Evolutionary conservation across 208 protist genomes (phyloP).

Genomic region (Herpetomonas muscarum): DNA sequence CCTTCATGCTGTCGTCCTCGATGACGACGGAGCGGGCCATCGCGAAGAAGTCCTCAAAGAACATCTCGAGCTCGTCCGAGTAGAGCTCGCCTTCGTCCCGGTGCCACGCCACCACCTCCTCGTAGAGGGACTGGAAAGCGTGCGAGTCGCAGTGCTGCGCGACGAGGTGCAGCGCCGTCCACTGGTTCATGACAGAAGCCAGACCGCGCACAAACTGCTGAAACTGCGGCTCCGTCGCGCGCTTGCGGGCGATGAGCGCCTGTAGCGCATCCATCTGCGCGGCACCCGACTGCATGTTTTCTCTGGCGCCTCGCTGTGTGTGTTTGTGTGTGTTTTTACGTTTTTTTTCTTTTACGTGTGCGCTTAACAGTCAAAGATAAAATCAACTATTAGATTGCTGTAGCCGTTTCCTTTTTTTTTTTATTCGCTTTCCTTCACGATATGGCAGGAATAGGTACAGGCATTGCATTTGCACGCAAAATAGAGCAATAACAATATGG

Average conservation of each 20-base stretch:
- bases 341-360: not conserved
- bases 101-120: slow-evolving; percentile 68
- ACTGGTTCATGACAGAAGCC: slow-evolving; percentile 76
- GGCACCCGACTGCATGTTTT: slow-evolving; percentile 15
- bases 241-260: slow-evolving; percentile 25
- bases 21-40: slow-evolving; percentile 56
- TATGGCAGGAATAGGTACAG: too few relatives aligned
- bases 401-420: slow-evolving; percentile 7
- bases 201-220: slow-evolving; percentile 53
- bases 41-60: slow-evolving; percentile 85
- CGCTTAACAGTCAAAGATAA: too few relatives aligned
- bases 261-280: slow-evolving; percentile 20
- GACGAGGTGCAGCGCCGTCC: slow-evolving; percentile 84
- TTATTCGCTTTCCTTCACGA: too few relatives aligned
- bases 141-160: slow-evolving; percentile 61
- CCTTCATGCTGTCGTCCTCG: slow-evolving; percentile 87
- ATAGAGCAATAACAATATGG: too few relatives aligned
- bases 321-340: not conserved
- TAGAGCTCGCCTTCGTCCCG: slow-evolving; percentile 72
- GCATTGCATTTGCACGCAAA: too few relatives aligned
- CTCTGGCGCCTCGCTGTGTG: slow-evolving; percentile 2
- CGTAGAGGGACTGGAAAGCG: slow-evolving; percentile 46
- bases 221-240: slow-evolving; percentile 65
- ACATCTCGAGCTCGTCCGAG: slow-evolving; percentile 80
- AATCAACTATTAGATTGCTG: too few relatives aligned